Evolutionary conservation across 306 rosid genomes (phyloP).

Genomic region (Trifolium pratense): DNA sequence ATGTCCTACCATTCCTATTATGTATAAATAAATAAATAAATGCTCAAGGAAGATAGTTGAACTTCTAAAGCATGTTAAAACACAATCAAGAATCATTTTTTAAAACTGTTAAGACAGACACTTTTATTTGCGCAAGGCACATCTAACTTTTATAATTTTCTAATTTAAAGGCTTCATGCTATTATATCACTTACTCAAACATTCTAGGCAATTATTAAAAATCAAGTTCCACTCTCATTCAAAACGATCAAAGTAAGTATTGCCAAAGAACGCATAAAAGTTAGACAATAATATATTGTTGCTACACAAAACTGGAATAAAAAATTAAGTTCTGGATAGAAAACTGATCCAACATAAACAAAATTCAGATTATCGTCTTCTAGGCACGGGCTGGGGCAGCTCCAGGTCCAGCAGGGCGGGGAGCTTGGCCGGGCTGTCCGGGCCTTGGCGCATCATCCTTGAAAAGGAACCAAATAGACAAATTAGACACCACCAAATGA

Average conservation of each 20-base stretch:
- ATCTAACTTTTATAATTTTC: background rate
- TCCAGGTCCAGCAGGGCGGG: slow-evolving; percentile 62
- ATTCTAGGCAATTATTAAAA: background rate
- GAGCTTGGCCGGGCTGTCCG: slow-evolving; percentile 72
- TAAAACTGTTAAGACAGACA: background rate
- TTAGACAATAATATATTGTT: background rate
- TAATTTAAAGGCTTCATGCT: background rate
- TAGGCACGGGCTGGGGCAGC: slow-evolving; percentile 60
- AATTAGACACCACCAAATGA: background rate
- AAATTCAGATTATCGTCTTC: slow-evolving; percentile 11
- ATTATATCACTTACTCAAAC: background rate
- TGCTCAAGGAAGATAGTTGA: too few relatives aligned
- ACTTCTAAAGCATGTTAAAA: too few relatives aligned
- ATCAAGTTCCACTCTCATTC: slow-evolving; percentile 4
- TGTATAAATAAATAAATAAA: too few relatives aligned
- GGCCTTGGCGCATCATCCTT: slow-evolving; percentile 77
- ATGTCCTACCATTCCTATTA: too few relatives aligned
- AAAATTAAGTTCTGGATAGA: slow-evolving; percentile 24
- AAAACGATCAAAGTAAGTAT: slow-evolving; percentile 29
- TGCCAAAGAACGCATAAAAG: background rate
- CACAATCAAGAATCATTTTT: background rate
- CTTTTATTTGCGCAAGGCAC: background rate
- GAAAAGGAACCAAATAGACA: slow-evolving; percentile 25
- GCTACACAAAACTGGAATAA: slow-evolving; percentile 25
- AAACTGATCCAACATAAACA: slow-evolving; percentile 11